Evolutionary conservation across 805 yeast species (phyloP).

Genomic region (Lachancea waltii): DNA sequence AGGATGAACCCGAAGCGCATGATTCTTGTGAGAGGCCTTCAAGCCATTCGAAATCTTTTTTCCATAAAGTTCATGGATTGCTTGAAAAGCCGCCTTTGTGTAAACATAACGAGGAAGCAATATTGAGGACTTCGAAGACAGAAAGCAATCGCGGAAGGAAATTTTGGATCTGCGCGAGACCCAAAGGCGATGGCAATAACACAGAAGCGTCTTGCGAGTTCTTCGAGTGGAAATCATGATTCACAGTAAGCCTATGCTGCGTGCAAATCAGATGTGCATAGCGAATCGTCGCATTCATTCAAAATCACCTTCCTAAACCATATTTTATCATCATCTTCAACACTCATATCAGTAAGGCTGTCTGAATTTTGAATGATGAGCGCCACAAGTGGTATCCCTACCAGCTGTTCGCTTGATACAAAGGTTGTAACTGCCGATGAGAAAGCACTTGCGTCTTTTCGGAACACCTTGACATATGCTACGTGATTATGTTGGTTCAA

Average conservation of each 20-base stretch:
- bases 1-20: not conserved
- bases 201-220: slow-evolving; percentile 41
- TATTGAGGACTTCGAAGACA: slow-evolving; percentile 41
- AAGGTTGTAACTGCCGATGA: slow-evolving; percentile 31
- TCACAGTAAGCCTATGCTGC: too few relatives aligned
- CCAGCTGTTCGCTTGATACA: slow-evolving; percentile 26
- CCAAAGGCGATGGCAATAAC: slow-evolving; percentile 28
- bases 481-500: slow-evolving; percentile 20
- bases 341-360: slow-evolving; percentile 21
- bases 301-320: slow-evolving; percentile 23
- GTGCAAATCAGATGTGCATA: not conserved
- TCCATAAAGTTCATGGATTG: slow-evolving; percentile 2
- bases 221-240: slow-evolving; percentile 41
- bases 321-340: slow-evolving; percentile 22
- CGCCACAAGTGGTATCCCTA: slow-evolving; percentile 23
- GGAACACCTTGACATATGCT: slow-evolving; percentile 26
- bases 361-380: slow-evolving; percentile 19
- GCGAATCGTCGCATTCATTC: slow-evolving; percentile 13
- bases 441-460: slow-evolving; percentile 26
- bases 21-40: too few relatives aligned
- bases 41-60: not conserved
- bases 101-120: slow-evolving; percentile 42
- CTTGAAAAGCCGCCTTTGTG: slow-evolving; percentile 38
- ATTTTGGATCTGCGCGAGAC: slow-evolving; percentile 48
- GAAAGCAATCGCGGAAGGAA: slow-evolving; percentile 40